These are phyloP conservation scores for Pleurotus giganteus DNA, from an alignment of 768 basidiomycete genomes.

Conservation along the genomic window DNA sequence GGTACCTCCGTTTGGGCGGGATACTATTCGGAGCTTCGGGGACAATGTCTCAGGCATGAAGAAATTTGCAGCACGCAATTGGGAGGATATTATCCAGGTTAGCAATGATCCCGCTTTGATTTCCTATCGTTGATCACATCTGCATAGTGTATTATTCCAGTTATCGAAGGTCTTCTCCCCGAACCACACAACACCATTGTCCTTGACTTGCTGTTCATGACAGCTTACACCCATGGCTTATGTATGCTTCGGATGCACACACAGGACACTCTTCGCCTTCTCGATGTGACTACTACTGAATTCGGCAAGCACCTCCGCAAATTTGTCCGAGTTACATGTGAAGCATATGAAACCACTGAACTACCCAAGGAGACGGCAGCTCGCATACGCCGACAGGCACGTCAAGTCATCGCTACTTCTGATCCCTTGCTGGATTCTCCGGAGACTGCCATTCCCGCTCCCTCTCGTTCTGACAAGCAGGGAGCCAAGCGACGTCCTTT, in stretches of 20 bases:
- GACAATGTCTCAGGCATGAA: conserved; percentile 19
- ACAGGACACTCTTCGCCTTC: conserved; percentile 6
- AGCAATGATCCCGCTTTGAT: neutral
- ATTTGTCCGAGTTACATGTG: conserved; percentile 16
- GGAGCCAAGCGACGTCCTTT: neutral
- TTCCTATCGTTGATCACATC: neutral
- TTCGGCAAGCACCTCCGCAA: conserved; percentile 11
- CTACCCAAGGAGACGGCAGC: conserved; percentile 19
- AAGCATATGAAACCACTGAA: conserved; percentile 17
- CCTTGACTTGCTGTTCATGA: conserved; percentile 19
- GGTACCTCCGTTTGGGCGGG: conserved; percentile 15
- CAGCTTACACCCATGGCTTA: neutral
- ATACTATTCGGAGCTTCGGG: conserved; percentile 20
- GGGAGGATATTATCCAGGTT: conserved; percentile 29
- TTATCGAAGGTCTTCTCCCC: conserved; percentile 28
- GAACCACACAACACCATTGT: conserved; percentile 16
- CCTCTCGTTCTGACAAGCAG: no score
- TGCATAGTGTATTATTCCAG: conserved; percentile 8
- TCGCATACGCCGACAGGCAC: neutral
- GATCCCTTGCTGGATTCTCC: no score
- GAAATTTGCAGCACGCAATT: conserved; percentile 23
- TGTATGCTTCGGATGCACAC: conserved; percentile 22
- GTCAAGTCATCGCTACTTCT: neutral
- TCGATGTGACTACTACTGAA: conserved; percentile 13
- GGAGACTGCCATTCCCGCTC: neutral